A percentile compares a stretch with the other conserved stretches of the same genome.
These are phyloP conservation scores for Penstemon eatonii DNA, from an alignment of 257 asterid genomes.

Conservation along the genomic window DNA sequence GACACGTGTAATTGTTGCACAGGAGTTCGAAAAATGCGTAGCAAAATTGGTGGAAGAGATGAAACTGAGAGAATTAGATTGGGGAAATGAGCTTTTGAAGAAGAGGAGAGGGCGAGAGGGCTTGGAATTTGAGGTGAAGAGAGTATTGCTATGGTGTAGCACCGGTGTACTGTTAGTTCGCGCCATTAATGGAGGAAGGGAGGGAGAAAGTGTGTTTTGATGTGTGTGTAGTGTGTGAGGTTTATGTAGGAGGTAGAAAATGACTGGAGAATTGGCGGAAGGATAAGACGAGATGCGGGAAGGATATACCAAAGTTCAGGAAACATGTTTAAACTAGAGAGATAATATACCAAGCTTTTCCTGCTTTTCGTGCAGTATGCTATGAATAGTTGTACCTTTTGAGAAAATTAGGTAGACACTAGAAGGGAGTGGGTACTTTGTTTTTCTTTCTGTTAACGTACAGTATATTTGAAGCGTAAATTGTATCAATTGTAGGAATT, in stretches of 20 bases:
- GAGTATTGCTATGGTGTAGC: constrained; percentile 38
- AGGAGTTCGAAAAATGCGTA: constrained; percentile 25
- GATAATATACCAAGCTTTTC: no score
- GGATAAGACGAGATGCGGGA: neutral
- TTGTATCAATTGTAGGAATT: no score
- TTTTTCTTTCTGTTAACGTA: no score
- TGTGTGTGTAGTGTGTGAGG: constrained; percentile 3
- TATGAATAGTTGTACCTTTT: no score
- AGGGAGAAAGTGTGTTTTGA: constrained; percentile 27
- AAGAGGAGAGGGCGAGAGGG: constrained; percentile 29
- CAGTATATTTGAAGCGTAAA: no score
- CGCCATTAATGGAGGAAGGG: constrained; percentile 48
- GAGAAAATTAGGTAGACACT: no score
- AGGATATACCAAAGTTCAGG: no score
- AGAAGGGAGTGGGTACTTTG: no score
- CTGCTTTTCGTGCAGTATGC: no score
- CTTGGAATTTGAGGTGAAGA: constrained; percentile 43
- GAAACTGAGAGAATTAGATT: constrained; percentile 31
- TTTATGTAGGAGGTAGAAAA: no score
- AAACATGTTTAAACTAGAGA: no score
- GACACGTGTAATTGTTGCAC: constrained; percentile 45
- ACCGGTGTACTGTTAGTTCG: constrained; percentile 36
- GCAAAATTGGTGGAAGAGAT: constrained; percentile 37
- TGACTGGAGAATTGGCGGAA: neutral
- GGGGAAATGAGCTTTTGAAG: constrained; percentile 29